Conservation (phyloP, 1,284 basidiomycete species). For the Boletus mariae region DNA sequence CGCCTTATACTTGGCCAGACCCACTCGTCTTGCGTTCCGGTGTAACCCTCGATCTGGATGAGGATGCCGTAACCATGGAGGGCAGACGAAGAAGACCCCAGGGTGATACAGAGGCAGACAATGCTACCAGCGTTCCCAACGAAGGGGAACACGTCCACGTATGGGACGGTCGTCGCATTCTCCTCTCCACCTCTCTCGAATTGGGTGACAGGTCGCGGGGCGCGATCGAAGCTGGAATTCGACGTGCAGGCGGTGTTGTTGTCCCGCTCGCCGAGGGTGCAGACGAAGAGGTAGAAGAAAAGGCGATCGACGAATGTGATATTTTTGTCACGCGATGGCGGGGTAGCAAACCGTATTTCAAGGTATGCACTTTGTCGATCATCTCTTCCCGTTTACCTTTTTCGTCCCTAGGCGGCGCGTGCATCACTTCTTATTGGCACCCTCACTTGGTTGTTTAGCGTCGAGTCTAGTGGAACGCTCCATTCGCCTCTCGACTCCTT, state of each 20-base stretch:
- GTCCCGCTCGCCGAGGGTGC: conserved; percentile 38
- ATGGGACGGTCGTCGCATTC: conserved; percentile 52
- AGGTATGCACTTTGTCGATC: conserved; percentile 38
- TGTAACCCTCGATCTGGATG: conserved; percentile 15
- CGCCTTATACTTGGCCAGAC: conserved; percentile 73
- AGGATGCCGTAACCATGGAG: conserved; percentile 15
- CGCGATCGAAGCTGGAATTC: conserved; percentile 57
- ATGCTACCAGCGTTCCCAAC: neutral
- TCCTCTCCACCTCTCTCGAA: conserved; percentile 56
- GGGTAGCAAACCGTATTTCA: conserved; percentile 63
- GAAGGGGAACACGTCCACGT: conserved; percentile 32
- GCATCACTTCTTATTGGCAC: conserved; percentile 63
- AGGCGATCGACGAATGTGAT: conserved; percentile 53
- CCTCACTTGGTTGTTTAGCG: conserved; percentile 78
- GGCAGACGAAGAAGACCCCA: conserved; percentile 16
- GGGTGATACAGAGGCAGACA: conserved; percentile 4
- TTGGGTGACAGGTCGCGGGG: conserved; percentile 45
- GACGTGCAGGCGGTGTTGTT: conserved; percentile 52
- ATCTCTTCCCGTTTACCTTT: neutral
- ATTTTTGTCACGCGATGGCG: conserved; percentile 68
- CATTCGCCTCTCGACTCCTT: conserved; percentile 65
- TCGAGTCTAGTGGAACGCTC: conserved; percentile 60
- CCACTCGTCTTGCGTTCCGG: conserved; percentile 45
- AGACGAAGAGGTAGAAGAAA: conserved; percentile 37
- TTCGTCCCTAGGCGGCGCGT: conserved; percentile 17